Percentiles rank a stretch among this genome's conserved stretches.
Conservation (phyloP, 371 early-diverging fungal species). For the Cokeromyces recurvatus region DNA sequence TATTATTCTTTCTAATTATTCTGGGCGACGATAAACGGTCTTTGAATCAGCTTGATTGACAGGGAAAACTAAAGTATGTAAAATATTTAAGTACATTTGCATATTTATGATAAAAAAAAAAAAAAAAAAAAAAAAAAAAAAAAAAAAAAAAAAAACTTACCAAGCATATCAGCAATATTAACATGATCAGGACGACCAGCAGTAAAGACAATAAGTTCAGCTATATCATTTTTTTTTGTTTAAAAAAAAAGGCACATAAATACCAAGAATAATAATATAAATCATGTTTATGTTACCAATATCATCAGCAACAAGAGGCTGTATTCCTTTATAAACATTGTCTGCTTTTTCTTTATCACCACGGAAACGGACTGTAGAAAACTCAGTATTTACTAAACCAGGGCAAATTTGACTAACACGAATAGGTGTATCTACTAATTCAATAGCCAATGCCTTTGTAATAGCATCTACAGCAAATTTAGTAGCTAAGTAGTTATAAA, state of each 20-base stretch:
- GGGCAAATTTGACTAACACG: slow-evolving; percentile 72
- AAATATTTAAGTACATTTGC: not conserved
- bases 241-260: slow-evolving; percentile 2
- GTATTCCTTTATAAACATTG: slow-evolving; percentile 72
- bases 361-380: slow-evolving; percentile 78
- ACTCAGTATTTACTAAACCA: slow-evolving; percentile 90
- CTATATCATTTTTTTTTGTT: slow-evolving; percentile 39
- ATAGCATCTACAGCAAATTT: slow-evolving; percentile 91
- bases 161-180: slow-evolving; percentile 73
- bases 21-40: slow-evolving; percentile 23
- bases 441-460: slow-evolving; percentile 70
- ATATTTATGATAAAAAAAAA: too few species aligned
- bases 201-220: slow-evolving; percentile 80
- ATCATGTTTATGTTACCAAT: slow-evolving; percentile 39
- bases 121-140: too few species aligned
- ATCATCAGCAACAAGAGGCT: slow-evolving; percentile 71
- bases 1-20: too few species aligned
- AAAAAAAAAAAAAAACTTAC: slow-evolving; percentile 18
- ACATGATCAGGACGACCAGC: slow-evolving; percentile 81
- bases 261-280: too few species aligned
- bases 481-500: slow-evolving; percentile 49
- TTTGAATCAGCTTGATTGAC: slow-evolving; percentile 71
- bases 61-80: slow-evolving; percentile 51
- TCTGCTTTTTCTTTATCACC: slow-evolving; percentile 82
- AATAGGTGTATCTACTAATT: slow-evolving; percentile 77